Percentiles rank a stretch among this genome's conserved stretches.
Conservation (phyloP, 176 grass and related monocot genomes). For the Avena atlantica region DNA sequence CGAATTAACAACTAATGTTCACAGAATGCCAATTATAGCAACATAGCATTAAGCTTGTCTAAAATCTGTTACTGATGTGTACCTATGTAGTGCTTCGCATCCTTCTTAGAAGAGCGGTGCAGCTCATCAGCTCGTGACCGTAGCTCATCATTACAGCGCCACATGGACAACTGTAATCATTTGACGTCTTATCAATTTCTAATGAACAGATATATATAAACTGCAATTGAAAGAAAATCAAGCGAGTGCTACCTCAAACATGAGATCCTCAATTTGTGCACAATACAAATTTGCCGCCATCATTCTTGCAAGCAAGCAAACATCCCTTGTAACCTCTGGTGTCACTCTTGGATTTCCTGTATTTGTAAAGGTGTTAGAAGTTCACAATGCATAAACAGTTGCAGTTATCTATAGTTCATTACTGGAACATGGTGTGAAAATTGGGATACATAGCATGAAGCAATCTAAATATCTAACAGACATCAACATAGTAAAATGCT, state of each 20-base stretch:
- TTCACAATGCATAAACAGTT: slow-evolving; percentile 15
- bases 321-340: slow-evolving; percentile 86
- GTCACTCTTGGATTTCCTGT: slow-evolving; percentile 86
- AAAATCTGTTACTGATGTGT: slow-evolving; percentile 27
- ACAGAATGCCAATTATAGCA: neutral
- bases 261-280: slow-evolving; percentile 82
- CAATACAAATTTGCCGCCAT: slow-evolving; percentile 83
- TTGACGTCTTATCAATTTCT: slow-evolving; percentile 12
- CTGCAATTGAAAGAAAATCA: slow-evolving; percentile 29
- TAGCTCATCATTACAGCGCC: slow-evolving; percentile 79
- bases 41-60: neutral
- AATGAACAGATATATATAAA: slow-evolving; percentile 1
- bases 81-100: slow-evolving; percentile 88
- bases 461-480: neutral
- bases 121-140: slow-evolving; percentile 65
- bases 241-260: slow-evolving; percentile 73
- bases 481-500: neutral
- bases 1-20: neutral
- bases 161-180: slow-evolving; percentile 74
- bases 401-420: neutral
- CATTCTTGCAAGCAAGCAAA: slow-evolving; percentile 86
- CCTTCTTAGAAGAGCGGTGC: slow-evolving; percentile 74
- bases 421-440: neutral
- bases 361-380: slow-evolving; percentile 31
- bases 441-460: neutral